These are phyloP conservation scores for Apiotrichum siamense DNA, from an alignment of 1,284 basidiomycete genomes.

Conservation along the genomic window DNA sequence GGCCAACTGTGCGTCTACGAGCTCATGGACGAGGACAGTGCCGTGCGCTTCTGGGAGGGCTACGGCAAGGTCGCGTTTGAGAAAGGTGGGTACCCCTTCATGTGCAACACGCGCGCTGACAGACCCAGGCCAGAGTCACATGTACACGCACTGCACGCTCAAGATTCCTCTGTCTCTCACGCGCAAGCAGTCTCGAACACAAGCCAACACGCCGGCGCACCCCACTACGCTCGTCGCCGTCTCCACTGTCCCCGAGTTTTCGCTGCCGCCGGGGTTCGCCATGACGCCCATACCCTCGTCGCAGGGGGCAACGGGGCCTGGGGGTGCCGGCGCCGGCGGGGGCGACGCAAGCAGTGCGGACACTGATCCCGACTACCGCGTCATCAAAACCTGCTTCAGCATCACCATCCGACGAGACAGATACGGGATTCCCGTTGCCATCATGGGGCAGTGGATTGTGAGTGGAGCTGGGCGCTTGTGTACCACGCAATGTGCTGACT, in stretches of 20 bases:
- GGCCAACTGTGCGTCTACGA: conserved; percentile 95
- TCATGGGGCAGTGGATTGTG: conserved; percentile 57
- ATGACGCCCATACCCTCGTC: not conserved
- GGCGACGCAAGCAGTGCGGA: no score
- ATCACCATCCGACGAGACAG: conserved; percentile 84
- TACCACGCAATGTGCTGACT: no score
- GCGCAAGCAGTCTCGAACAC: conserved; percentile 22
- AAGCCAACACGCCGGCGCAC: conserved; percentile 20
- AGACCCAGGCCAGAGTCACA: conserved; percentile 53
- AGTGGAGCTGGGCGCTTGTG: no score
- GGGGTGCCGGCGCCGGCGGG: conserved; percentile 47
- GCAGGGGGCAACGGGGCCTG: conserved; percentile 7
- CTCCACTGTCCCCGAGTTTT: conserved; percentile 18
- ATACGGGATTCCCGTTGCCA: conserved; percentile 81
- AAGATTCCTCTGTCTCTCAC: conserved; percentile 56
- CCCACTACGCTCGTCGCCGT: conserved; percentile 8
- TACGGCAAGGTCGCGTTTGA: conserved; percentile 94
- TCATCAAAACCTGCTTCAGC: conserved; percentile 88
- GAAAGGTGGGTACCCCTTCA: conserved; percentile 43
- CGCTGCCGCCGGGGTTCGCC: conserved; percentile 19
- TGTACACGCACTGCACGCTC: conserved; percentile 87
- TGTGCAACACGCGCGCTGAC: not conserved
- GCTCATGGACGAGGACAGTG: conserved; percentile 90
- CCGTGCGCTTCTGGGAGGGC: conserved; percentile 88
- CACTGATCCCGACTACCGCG: no score